Percentiles rank a stretch among this genome's conserved stretches.
phyloP scores from a whole-genome alignment of 306 rosid species.

The Prinsepia uniflora region DNA sequence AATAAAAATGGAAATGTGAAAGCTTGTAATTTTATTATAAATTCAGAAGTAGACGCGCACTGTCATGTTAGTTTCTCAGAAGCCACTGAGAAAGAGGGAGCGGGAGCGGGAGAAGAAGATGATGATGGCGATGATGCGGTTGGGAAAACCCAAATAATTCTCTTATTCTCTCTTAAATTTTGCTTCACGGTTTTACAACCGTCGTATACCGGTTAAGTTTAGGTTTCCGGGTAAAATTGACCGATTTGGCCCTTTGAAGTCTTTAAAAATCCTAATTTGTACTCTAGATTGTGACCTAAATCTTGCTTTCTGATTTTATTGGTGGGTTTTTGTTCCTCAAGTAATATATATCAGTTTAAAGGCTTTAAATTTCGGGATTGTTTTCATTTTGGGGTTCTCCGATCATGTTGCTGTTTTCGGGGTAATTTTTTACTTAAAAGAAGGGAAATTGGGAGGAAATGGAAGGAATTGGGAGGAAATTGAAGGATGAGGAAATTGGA shows the following conservation, averaged over 20 bases:
- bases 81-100: slow-evolving; percentile 3
- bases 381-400: slow-evolving; percentile 4
- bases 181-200: not conserved
- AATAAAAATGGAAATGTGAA: not conserved
- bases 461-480: not conserved
- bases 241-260: slow-evolving; percentile 19
- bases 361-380: not conserved
- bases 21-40: slow-evolving; percentile 24
- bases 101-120: slow-evolving; percentile 11
- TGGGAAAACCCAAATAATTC: not conserved
- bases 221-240: slow-evolving; percentile 17
- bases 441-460: not conserved
- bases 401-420: not conserved
- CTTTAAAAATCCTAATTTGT: slow-evolving; percentile 33
- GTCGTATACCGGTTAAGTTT: slow-evolving; percentile 5
- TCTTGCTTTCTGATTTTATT: slow-evolving; percentile 11
- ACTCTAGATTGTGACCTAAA: slow-evolving; percentile 24
- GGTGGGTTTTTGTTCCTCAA: not conserved
- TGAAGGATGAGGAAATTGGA: not conserved
- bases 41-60: slow-evolving; percentile 19
- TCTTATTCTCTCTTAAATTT: slow-evolving; percentile 2
- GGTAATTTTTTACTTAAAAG: slow-evolving; percentile 5
- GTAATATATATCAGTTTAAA: slow-evolving; percentile 4
- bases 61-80: slow-evolving; percentile 26
- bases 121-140: slow-evolving; percentile 3